phyloP scores from a whole-genome alignment of 768 basidiomycete species.

The Tylopilus vinaceipallidus region DNA sequence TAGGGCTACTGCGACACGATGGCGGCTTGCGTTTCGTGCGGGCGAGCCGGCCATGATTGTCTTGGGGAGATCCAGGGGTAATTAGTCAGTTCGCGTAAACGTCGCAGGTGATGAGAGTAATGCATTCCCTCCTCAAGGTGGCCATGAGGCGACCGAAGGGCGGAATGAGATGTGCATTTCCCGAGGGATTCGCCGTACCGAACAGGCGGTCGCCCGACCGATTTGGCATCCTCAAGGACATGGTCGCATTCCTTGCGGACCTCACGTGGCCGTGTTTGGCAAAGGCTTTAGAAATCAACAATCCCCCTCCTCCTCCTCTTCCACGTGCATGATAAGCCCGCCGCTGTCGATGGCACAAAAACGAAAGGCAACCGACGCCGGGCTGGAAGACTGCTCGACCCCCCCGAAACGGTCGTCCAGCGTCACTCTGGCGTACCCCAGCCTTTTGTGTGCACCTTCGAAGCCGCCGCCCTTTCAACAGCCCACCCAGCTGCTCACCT shows the following conservation, averaged over 20 bases:
- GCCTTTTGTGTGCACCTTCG: conserved; percentile 18
- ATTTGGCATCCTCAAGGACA: background rate
- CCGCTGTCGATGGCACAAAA: conserved; percentile 25
- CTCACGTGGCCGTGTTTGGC: conserved; percentile 28
- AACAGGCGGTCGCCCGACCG: background rate
- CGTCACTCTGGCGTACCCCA: conserved; percentile 22
- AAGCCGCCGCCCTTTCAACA: conserved; percentile 57
- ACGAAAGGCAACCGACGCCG: conserved; percentile 24
- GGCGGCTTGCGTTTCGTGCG: background rate
- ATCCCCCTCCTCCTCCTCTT: background rate
- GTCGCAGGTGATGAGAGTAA: conserved; percentile 11
- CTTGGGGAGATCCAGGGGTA: background rate
- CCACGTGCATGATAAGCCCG: conserved; percentile 2
- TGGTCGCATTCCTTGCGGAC: background rate
- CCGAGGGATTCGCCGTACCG: background rate
- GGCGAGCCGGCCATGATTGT: background rate
- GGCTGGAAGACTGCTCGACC: conserved; percentile 4
- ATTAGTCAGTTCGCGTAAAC: conserved; percentile 16
- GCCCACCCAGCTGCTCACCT: conserved; percentile 65
- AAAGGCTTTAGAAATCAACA: conserved; percentile 22
- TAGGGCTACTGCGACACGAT: background rate
- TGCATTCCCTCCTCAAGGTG: conserved; percentile 23
- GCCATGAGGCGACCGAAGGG: conserved; percentile 18
- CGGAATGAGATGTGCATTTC: conserved; percentile 4
- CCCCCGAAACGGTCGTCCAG: conserved; percentile 1